These are phyloP conservation scores for Penicillium diatomitis DNA, from an alignment of 495 filamentous ascomycete species.

Conservation along the genomic window DNA sequence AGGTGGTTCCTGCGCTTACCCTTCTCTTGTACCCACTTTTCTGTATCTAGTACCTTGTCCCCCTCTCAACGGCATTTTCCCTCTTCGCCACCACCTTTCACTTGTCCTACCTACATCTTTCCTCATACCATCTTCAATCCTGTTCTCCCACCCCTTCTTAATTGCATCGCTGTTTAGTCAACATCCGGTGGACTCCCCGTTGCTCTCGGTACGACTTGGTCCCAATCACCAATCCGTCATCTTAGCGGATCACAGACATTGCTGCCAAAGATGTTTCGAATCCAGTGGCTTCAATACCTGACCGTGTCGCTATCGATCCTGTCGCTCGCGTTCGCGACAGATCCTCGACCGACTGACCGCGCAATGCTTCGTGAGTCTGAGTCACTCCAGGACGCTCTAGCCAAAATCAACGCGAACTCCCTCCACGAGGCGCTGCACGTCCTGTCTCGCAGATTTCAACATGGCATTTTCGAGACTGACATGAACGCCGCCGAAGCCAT, in stretches of 20 bases:
- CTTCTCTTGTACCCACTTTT: no score
- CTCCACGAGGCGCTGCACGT: slow-evolving; percentile 43
- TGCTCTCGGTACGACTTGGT: no score
- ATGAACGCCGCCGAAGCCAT: slow-evolving; percentile 38
- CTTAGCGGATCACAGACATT: slow-evolving; percentile 13
- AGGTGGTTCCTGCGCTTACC: no score
- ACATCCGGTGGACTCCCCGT: no score
- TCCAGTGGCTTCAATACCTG: slow-evolving; percentile 16
- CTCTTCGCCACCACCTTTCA: no score
- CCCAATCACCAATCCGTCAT: slow-evolving; percentile 10
- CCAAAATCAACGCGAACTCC: slow-evolving; percentile 28
- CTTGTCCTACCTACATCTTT: no score
- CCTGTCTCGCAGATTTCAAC: slow-evolving; percentile 39
- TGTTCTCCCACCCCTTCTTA: no score
- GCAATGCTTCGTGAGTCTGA: slow-evolving; percentile 20
- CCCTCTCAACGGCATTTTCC: no score
- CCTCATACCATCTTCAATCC: no score
- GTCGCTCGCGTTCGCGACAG: slow-evolving; percentile 12
- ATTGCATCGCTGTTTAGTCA: no score
- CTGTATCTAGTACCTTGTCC: no score
- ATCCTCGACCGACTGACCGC: slow-evolving; percentile 7
- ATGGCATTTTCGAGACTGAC: slow-evolving; percentile 43
- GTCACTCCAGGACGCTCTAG: slow-evolving; percentile 33
- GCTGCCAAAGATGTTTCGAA: slow-evolving; percentile 12
- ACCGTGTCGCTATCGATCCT: slow-evolving; percentile 13